These are phyloP conservation scores for Boehmeria nivea DNA, from an alignment of 306 rosid genomes.

Conservation along the genomic window DNA sequence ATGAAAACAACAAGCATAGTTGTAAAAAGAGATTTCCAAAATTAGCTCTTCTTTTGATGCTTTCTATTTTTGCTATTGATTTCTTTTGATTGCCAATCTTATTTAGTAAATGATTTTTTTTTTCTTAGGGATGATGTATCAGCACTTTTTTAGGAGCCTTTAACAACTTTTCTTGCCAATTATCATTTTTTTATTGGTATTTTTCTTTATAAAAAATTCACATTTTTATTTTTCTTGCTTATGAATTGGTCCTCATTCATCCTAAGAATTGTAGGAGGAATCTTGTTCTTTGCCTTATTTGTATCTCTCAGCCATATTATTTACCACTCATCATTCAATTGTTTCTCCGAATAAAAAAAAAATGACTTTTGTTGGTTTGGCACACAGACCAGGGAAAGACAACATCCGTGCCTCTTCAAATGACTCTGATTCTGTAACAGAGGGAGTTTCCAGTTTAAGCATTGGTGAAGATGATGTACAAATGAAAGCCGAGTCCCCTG, in stretches of 20 bases:
- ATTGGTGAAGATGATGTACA: conserved; percentile 33
- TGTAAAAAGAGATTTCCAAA: too few species aligned
- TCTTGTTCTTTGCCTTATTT: too few species aligned
- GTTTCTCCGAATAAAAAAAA: not conserved
- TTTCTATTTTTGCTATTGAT: conserved; percentile 1
- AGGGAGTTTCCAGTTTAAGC: conserved; percentile 60
- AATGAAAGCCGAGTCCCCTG: conserved; percentile 33
- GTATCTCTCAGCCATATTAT: too few species aligned
- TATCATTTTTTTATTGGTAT: conserved; percentile 15
- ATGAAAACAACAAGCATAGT: not conserved
- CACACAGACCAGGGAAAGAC: conserved; percentile 51
- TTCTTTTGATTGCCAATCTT: not conserved
- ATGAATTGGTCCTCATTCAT: not conserved
- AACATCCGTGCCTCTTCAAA: conserved; percentile 35
- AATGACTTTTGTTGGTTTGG: conserved; percentile 14
- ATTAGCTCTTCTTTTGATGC: not conserved
- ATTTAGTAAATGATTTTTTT: too few species aligned
- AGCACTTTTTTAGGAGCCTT: not conserved
- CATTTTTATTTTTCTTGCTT: not conserved
- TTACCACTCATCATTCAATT: too few species aligned
- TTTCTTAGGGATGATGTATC: not conserved
- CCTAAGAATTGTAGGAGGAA: too few species aligned
- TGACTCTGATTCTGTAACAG: conserved; percentile 43
- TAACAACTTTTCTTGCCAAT: not conserved
- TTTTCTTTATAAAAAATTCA: not conserved